Evolutionary conservation across 2,329 filamentous ascomycete genomes (phyloP).

Genomic region (Aspergillus phoenicis): DNA sequence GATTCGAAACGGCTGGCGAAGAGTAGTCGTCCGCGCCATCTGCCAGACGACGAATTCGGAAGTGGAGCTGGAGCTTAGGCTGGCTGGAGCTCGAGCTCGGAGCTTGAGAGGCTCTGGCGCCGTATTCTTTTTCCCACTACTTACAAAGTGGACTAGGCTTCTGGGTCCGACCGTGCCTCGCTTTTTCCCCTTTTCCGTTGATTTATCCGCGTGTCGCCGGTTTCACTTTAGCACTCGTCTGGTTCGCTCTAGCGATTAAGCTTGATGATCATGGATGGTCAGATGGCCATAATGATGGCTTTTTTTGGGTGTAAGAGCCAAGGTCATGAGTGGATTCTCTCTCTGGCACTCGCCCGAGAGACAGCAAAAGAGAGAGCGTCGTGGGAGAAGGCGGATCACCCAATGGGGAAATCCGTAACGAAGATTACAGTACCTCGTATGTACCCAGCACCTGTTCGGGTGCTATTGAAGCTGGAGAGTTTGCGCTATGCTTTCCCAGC

Average conservation of each 20-base stretch:
- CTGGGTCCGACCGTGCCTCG: background rate
- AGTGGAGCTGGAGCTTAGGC: slow-evolving; percentile 7
- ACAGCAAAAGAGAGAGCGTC: too few relatives aligned
- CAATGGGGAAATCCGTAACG: slow-evolving; percentile 19
- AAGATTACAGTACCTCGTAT: slow-evolving; percentile 2
- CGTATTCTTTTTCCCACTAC: slow-evolving; percentile 1
- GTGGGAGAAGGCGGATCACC: slow-evolving; percentile 11
- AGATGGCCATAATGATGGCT: background rate
- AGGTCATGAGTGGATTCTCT: background rate
- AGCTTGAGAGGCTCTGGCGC: background rate
- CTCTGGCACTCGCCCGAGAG: background rate
- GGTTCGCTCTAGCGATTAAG: slow-evolving; percentile 11
- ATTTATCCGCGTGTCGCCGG: background rate
- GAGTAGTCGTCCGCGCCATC: slow-evolving; percentile 12
- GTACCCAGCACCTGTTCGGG: too few relatives aligned
- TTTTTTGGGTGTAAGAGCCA: background rate
- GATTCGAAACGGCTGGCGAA: slow-evolving; percentile 13
- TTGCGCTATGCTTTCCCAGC: background rate
- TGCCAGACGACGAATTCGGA: slow-evolving; percentile 13
- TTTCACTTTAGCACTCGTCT: background rate
- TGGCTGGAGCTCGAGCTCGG: background rate
- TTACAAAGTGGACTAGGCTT: background rate
- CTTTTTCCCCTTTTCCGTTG: background rate
- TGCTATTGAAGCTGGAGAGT: slow-evolving; percentile 1
- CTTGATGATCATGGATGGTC: slow-evolving; percentile 15